Evolutionary conservation across 257 asterid genomes (phyloP), one percentile per base, ranked within the genome.

Genomic region (Fraxinus anomala): DNA sequence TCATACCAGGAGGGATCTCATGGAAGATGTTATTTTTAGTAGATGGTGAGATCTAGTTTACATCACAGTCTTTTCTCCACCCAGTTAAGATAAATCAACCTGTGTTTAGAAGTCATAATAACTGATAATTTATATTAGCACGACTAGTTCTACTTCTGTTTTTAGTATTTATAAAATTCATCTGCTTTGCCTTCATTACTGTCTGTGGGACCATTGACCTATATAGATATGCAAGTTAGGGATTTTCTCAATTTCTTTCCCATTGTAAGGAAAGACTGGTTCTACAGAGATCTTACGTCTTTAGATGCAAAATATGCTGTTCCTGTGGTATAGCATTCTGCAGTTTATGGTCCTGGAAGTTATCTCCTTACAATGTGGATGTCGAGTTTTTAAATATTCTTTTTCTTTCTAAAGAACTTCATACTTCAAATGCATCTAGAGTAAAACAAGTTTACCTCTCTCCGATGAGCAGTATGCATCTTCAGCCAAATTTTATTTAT

Each of bases 11-110:
- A 87, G 93, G 80, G 99, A 93, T 89, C 85, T 92, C 63, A 91
- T 90, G 79, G 93, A 96, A 87, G 98, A 92, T 85, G 88, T 92
- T 56, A 92, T 96, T 54, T 93, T 96, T 68, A 87, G 85, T 80
- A 86, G 90, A 89, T 24, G 97, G 99, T 96, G 80, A 83, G 89
- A 76, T 77, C 37, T 76, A 33, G 13, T 75, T 30, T 14, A 6
- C 33, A 39, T 39, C 28, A 36, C 47, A 21, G 36, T 65, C 49
- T 39, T n/a, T 30, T 42, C 68, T 49, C 63, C 68, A 74, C 26
- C 7, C 68, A 30, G 34, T 59, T 66, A 24, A 63, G 69, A 63
- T 63, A 24, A 23, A 26, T 63, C 69, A 24, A 26, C 33, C 17
- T 11, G 7, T 63, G 34, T 63, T 23, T 63, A 24, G 36, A 26